Evolutionary conservation across 768 basidiomycete species (phyloP).

Genomic region (Kwoniella newhampshirensis): DNA sequence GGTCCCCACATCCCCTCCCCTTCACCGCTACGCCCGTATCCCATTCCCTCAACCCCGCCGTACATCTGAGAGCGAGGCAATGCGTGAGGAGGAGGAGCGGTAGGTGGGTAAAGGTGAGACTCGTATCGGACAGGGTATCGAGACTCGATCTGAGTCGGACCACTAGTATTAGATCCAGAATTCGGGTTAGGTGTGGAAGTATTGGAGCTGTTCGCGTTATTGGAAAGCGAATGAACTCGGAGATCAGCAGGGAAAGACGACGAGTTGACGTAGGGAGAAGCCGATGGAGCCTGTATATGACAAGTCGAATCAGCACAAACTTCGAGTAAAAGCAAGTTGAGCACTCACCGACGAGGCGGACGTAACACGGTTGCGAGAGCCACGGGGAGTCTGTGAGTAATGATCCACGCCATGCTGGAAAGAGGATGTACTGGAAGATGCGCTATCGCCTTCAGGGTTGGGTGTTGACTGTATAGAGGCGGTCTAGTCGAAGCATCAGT

Average conservation of each 20-base stretch:
- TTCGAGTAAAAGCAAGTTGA: neutral
- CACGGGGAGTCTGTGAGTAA: constrained; percentile 2
- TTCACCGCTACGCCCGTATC: constrained; percentile 16
- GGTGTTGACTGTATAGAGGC: neutral
- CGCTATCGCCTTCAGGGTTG: constrained; percentile 4
- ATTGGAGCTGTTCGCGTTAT: constrained; percentile 6
- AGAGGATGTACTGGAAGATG: constrained; percentile 2
- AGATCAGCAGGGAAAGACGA: constrained; percentile 26
- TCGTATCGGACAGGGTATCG: constrained; percentile 26
- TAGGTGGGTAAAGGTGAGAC: constrained; percentile 27
- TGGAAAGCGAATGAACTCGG: constrained; percentile 25
- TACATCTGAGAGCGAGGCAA: constrained; percentile 25
- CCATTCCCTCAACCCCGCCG: constrained; percentile 14
- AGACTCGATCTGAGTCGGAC: constrained; percentile 13
- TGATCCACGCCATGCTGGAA: constrained; percentile 18
- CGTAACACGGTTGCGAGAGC: constrained; percentile 25
- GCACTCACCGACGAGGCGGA: constrained; percentile 35
- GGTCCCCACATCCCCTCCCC: constrained; percentile 25
- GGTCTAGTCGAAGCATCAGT: neutral
- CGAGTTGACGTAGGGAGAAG: constrained; percentile 34
- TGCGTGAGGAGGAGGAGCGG: constrained; percentile 27
- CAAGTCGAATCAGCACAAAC: neutral
- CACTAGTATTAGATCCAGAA: neutral
- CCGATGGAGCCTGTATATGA: constrained; percentile 27
- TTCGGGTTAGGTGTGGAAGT: neutral